phyloP scores from a whole-genome alignment of 257 asterid genomes.

The Plantago ovata region DNA sequence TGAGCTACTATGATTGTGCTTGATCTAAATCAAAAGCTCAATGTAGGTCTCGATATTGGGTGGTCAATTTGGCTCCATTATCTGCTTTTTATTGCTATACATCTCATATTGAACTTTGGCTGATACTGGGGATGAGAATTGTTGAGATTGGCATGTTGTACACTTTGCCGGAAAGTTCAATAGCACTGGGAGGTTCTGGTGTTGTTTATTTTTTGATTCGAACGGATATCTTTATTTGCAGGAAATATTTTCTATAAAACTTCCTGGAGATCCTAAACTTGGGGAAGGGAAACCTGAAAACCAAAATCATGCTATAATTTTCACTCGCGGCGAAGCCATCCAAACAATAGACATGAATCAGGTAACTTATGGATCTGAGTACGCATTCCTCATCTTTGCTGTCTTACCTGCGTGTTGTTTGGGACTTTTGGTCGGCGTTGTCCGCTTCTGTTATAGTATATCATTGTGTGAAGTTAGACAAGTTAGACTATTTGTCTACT shows the following conservation, averaged over 20 bases:
- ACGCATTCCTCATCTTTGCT: conserved; percentile 10
- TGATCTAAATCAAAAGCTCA: no score
- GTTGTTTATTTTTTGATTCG: conserved; percentile 10
- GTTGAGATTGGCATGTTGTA: no score
- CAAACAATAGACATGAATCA: conserved; percentile 99
- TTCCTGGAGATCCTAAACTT: conserved; percentile 98
- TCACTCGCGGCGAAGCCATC: conserved; percentile 96
- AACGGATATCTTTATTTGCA: conserved; percentile 23
- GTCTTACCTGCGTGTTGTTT: not conserved
- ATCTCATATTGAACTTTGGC: no score
- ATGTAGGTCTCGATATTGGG: no score
- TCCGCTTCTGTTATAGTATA: not conserved
- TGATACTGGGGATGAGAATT: no score
- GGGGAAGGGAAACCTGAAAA: conserved; percentile 99
- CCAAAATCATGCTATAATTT: conserved; percentile 91
- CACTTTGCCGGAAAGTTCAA: no score
- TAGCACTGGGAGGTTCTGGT: no score
- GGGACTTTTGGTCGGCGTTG: conserved; percentile 4
- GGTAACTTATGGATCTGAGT: conserved; percentile 33
- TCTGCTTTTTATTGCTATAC: no score
- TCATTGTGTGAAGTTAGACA: conserved; percentile 6
- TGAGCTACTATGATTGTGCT: no score
- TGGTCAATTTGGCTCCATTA: no score
- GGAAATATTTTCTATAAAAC: conserved; percentile 94
- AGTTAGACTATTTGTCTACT: no score